Evolutionary conservation across 768 basidiomycete genomes (phyloP), one percentile per base, ranked within the genome.

Genomic region (Rhizopogon roseolus): DNA sequence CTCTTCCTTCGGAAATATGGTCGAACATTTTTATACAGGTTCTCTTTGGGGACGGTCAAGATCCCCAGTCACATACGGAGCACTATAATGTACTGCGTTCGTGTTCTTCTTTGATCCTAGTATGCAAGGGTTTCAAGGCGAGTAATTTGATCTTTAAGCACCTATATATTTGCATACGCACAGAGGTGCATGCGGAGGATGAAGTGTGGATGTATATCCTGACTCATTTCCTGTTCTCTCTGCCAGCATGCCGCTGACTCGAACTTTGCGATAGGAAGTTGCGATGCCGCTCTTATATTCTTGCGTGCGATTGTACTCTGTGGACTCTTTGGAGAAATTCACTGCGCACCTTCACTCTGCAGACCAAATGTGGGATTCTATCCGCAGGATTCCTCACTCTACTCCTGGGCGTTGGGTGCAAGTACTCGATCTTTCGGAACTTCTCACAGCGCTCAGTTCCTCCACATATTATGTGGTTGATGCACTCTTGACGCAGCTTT

Each of bases 331-430:
- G 40, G 76, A 80, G 52, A 76, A 73, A 55, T 86, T 93, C 59
- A 73, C 79, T n/a, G 55, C 70, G n/a, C 74, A 72, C 22, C 76
- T 95, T 1, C 71, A 76, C 54, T 60, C 64, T 29, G 84, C 86
- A 6, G 93, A 96, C 57, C 77, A 81, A 60, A 80, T 79, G 63
- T 96, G 93, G 93, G 91, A 93, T 62, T 89, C 90, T 41, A 84
- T 96, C 53, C 82, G 90, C 49, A 80, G 93, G 48, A 92, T 90
- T 59, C 90, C 90, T 0, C 89, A 87, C 62, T 94, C 92, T 4
- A 80, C 87, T 0, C 93, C 93, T 1, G 93, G 93, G 28, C 79
- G 93, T 64, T 95, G 91, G 88, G 82, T 96, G 1, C 86, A 85
- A 54, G 68, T 65, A 9, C 74, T 97, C 22, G 87, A 96, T 67